Evolutionary conservation across 2,329 filamentous ascomycete species (phyloP).

Genomic region (Westerdykella aurantiaca): DNA sequence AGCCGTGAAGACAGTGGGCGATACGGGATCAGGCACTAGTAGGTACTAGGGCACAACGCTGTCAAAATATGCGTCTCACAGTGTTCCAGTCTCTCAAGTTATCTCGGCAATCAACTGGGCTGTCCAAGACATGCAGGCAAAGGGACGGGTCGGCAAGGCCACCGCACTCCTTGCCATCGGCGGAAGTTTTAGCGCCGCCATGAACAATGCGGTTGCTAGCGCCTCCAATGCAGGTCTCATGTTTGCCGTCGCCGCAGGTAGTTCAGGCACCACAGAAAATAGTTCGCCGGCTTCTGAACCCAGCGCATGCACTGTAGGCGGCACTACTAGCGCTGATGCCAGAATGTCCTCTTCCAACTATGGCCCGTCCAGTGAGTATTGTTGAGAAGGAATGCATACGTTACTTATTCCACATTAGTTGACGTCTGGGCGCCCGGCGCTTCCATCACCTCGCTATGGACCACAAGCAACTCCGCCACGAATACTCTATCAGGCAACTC

Average conservation of each 20-base stretch:
- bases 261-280: conserved; percentile 14
- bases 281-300: conserved; percentile 26
- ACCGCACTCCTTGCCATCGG: conserved; percentile 15
- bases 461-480: conserved; percentile 20
- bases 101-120: conserved; percentile 16
- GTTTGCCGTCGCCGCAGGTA: conserved; percentile 25
- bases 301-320: conserved; percentile 28
- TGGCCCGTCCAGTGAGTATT: conserved; percentile 7
- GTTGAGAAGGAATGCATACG: conserved; percentile 12
- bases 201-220: conserved; percentile 21
- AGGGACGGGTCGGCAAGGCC: conserved; percentile 14
- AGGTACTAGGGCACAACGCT: neutral
- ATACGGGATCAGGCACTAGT: conserved; percentile 6
- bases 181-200: conserved; percentile 13
- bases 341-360: conserved; percentile 11
- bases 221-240: conserved; percentile 22
- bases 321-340: conserved; percentile 8
- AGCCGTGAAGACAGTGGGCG: conserved; percentile 3
- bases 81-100: conserved; percentile 4
- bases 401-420: conserved; percentile 10
- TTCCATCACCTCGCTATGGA: conserved; percentile 39
- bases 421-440: conserved; percentile 32
- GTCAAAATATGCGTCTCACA: neutral
- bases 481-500: conserved; percentile 12
- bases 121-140: conserved; percentile 12